Conservation (phyloP, 805 yeast genomes). For the Yamadazyma paraphyllophila region DNA sequence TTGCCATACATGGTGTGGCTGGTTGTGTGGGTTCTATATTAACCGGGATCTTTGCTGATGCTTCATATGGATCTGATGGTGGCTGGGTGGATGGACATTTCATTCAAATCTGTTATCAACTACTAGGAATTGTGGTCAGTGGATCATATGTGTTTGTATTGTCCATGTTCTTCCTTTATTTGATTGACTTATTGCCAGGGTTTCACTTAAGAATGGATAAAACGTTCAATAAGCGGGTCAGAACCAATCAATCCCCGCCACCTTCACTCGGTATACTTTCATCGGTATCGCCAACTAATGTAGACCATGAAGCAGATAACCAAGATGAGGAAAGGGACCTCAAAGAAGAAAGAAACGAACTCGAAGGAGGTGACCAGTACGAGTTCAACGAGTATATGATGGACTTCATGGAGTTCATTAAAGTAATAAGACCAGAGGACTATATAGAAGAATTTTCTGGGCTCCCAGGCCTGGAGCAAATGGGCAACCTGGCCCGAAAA, state of each 20-base stretch:
- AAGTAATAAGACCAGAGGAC: constrained; percentile 35
- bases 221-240: constrained; percentile 30
- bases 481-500: background rate
- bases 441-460: constrained; percentile 13
- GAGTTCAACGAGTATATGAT: constrained; percentile 39
- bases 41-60: constrained; percentile 41
- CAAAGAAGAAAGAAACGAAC: constrained; percentile 30
- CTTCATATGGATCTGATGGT: constrained; percentile 30
- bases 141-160: constrained; percentile 33
- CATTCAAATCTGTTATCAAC: constrained; percentile 41
- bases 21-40: constrained; percentile 41
- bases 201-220: constrained; percentile 42
- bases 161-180: constrained; percentile 29
- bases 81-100: constrained; percentile 43
- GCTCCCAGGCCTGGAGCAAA: background rate
- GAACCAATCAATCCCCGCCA: constrained; percentile 12
- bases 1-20: constrained; percentile 43
- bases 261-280: constrained; percentile 13
- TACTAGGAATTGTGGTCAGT: constrained; percentile 35
- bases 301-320: background rate
- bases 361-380: constrained; percentile 37
- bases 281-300: constrained; percentile 16
- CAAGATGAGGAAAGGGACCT: constrained; percentile 8
- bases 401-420: constrained; percentile 43
- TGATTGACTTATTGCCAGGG: constrained; percentile 40